phyloP scores from a whole-genome alignment of 164 flowering plant species.

The Tetracentron sinense region DNA sequence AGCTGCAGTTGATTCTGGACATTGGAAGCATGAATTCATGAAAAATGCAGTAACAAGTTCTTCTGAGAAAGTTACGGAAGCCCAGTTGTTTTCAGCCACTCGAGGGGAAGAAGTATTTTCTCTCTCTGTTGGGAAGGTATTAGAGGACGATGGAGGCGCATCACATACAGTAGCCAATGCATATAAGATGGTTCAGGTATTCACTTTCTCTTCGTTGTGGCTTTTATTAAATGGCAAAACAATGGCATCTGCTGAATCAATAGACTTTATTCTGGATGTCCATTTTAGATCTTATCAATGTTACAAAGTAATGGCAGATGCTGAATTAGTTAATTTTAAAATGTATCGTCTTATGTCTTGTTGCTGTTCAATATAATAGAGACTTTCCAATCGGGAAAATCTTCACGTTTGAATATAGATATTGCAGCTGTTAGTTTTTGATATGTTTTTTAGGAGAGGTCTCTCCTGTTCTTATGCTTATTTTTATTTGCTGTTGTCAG shows the following conservation, averaged over 20 bases:
- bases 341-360: too few species aligned
- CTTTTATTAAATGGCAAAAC: background rate
- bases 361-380: too few species aligned
- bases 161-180: conserved; percentile 28
- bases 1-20: conserved; percentile 26
- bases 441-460: too few species aligned
- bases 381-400: too few species aligned
- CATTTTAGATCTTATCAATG: too few species aligned
- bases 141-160: conserved; percentile 50
- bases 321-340: too few species aligned
- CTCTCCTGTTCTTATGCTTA: too few species aligned
- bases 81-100: conserved; percentile 24
- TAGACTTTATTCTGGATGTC: too few species aligned
- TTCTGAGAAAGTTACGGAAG: conserved; percentile 27
- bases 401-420: too few species aligned
- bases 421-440: too few species aligned
- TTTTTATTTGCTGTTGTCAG: too few species aligned
- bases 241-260: background rate
- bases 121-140: conserved; percentile 26
- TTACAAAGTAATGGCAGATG: too few species aligned
- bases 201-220: conserved; percentile 5
- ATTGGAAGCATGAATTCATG: conserved; percentile 25
- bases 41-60: conserved; percentile 17
- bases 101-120: conserved; percentile 21
- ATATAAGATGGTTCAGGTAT: conserved; percentile 48